phyloP scores from a whole-genome alignment of 2,329 filamentous ascomycete species.

The Monilinia vaccinii-corymbosi region DNA sequence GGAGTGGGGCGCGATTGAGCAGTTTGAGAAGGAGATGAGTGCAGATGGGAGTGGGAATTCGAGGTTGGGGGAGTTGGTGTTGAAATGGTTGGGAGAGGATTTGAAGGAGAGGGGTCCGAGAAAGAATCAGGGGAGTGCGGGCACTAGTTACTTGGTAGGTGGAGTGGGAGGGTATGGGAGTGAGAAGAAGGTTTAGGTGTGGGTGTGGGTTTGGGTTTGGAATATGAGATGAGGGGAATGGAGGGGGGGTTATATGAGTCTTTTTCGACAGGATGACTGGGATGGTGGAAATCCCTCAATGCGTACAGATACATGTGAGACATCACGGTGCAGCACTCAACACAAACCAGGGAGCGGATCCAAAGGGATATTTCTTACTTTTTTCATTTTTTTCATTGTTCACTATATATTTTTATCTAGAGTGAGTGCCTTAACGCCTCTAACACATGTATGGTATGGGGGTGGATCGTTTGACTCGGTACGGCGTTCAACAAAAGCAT shows the following conservation, averaged over 20 bases:
- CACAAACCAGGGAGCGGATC: background rate
- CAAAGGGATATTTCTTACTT: background rate
- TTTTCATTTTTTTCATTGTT: background rate
- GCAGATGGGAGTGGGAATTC: constrained; percentile 59
- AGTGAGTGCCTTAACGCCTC: constrained; percentile 11
- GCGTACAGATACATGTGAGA: background rate
- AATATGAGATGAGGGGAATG: background rate
- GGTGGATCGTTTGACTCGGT: background rate
- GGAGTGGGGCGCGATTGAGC: constrained; percentile 70
- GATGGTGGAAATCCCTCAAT: background rate
- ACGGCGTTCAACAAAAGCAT: constrained; percentile 9
- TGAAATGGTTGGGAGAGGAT: constrained; percentile 80
- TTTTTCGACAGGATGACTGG: background rate
- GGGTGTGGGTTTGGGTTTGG: too few species aligned
- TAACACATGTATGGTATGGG: background rate
- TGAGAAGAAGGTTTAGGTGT: constrained; percentile 35
- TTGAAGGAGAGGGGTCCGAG: constrained; percentile 70
- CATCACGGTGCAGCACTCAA: constrained; percentile 9
- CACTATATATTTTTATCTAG: background rate
- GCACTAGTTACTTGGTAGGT: constrained; percentile 42
- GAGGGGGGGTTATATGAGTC: background rate
- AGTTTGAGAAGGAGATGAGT: constrained; percentile 51
- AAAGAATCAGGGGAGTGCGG: constrained; percentile 35
- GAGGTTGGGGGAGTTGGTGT: constrained; percentile 74
- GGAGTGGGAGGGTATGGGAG: constrained; percentile 56